Base-by-base conservation (phyloP, 2,329 filamentous ascomycete genomes). In the Celoporthe dispersa region DNA sequence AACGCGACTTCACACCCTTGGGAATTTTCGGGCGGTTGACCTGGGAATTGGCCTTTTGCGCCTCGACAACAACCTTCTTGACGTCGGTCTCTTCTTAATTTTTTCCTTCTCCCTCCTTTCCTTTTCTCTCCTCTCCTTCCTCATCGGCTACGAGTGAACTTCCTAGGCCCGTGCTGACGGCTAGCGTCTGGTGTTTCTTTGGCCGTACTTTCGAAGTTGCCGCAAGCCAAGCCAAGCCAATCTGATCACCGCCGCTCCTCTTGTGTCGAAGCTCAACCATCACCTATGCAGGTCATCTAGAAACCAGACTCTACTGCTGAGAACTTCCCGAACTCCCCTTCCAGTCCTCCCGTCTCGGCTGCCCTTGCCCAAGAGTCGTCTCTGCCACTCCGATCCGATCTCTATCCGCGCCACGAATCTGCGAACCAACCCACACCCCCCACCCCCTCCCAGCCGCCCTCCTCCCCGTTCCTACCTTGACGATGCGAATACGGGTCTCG, bases 401-500 rank as follows among this genome's bases (percentile, higher is more conserved):
- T 22, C 28, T 14, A 7, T 25, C 53, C 19, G 28, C 53, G 25
- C 53, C 28, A 33, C 53, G 53, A 31, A 31, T 28, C 53, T 57
- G 25, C 53, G 25, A 31, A 33, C 22, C n/a, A n/a, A n/a, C n/a
- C n/a, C n/a, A n/a, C n/a, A n/a, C n/a, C 44, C 22, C 22, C 22
- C 19, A n/a, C 19, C 44, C 19, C 44, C 22, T 19, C 41, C 16
- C 5, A n/a, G n/a, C n/a, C n/a, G n/a, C n/a, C n/a, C n/a, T n/a
- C 44, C 8, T 48, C 16, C 66, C 57, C 16, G 4, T 31, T 48
- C 28, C 33, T 48, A 41, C 59, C 11, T 63, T 53, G 66, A 68
- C 70, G 44, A 72, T 72, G 70, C 69, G 44, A 53, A 37, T 14
- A 67, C 61, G 25, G 59, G 19, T 31, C 35, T 60, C 25, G 37